Base-by-base conservation (phyloP, 164 flowering plant genomes). In the Stephania yunnanensis region DNA sequence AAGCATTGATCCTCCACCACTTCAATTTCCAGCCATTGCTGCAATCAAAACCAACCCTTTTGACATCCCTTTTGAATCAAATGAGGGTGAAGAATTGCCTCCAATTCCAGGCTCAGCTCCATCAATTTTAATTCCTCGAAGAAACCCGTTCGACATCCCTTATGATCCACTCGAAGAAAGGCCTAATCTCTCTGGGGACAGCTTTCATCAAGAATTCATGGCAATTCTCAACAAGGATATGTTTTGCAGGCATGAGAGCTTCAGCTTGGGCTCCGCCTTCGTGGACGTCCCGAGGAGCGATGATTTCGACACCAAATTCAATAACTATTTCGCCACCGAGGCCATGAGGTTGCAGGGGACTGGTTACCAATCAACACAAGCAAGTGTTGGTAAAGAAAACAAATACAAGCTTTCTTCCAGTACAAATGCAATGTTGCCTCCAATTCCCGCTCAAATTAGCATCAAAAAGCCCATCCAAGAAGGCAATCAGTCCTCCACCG, bases 81-180 rank as follows among this genome's bases (percentile, higher is more conserved):
- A 81, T 81, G 90, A 86, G 71, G 66, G 73, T 53, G 74, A 73
- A 74, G 92, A 84, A 0, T 83, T 89, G 61, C 89, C 88, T n/a
- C 87, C 93, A 12, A 85, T 91, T 74, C 98, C 98, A 44, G 96
- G 95, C 11, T 93, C 98, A 74, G 98, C 98, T 75, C 98, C 97
- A 5, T 88, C 99, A 9, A 76, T 85, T 78, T 53, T 89, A 84
- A 68, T 79, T 58, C 91, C 85, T 2, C 87, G 97, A 75, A 66
- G 83, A 73, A 93, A 95, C 70, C 99, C 99, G 53, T 95, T 95
- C 77, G 97, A 91, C 81, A 81, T 91, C 77, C 98, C 97, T 68
- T 90, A 87, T 77, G 98, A 93, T 61, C 82, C 91, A 25, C 84
- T 79, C 71, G 93, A 88, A 78, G 98, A 93, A 81, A 89, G 84